phyloP scores from a whole-genome alignment of 2,329 filamentous ascomycete genomes.

The Emydomyces testavorans region DNA sequence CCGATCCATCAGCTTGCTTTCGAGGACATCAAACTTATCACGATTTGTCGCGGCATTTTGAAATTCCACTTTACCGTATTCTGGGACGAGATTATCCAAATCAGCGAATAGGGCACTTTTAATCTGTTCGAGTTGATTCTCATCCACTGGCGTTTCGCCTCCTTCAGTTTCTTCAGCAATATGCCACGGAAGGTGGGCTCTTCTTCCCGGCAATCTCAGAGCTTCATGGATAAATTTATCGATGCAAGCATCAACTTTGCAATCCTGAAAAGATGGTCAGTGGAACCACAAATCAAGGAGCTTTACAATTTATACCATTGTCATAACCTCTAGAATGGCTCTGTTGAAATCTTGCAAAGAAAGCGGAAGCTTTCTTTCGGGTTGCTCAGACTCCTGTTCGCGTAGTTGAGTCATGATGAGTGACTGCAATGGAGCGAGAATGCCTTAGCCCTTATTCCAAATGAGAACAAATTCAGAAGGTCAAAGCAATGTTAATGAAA shows the following conservation, averaged over 20 bases:
- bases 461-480: too few relatives aligned
- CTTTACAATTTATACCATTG: not conserved
- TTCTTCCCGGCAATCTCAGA: not conserved
- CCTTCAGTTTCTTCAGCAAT: not conserved
- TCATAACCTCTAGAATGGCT: not conserved
- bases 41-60: not conserved
- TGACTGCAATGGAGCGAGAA: not conserved
- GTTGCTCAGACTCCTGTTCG: not conserved
- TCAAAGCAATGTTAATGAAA: too few relatives aligned
- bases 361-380: not conserved
- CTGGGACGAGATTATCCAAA: conserved; percentile 10
- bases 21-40: not conserved
- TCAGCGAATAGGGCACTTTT: not conserved
- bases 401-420: not conserved
- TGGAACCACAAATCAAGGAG: not conserved
- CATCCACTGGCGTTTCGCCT: not conserved
- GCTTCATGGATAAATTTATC: conserved; percentile 1
- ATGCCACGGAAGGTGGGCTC: not conserved
- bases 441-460: not conserved
- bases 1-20: not conserved
- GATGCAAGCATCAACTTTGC: conserved; percentile 13
- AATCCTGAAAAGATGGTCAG: conserved; percentile 7
- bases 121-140: not conserved
- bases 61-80: not conserved
- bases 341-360: not conserved